Evolutionary conservation across 495 filamentous ascomycete species (phyloP).

Genomic region (Clohesyomyces aquaticus): DNA sequence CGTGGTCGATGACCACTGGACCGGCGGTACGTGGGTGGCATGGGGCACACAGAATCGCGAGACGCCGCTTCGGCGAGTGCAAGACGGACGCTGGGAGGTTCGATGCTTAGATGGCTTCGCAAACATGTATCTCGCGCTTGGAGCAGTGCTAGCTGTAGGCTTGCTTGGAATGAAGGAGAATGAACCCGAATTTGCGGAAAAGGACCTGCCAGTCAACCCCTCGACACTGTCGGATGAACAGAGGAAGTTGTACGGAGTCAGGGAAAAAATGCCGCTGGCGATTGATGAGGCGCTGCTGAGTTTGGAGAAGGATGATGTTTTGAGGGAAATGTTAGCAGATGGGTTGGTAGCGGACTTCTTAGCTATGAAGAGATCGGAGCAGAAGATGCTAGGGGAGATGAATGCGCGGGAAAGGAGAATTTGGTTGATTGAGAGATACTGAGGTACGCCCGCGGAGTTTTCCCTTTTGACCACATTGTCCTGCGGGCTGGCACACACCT

Average conservation of each 20-base stretch:
- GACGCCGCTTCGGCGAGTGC: constrained; percentile 64
- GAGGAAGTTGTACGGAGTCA: constrained; percentile 58
- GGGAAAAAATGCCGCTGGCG: constrained; percentile 36
- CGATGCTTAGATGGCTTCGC: constrained; percentile 71
- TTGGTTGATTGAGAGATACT: constrained; percentile 50
- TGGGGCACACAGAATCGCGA: constrained; percentile 83
- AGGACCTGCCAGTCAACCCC: constrained; percentile 37
- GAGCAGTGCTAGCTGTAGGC: constrained; percentile 69
- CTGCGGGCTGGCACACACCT: no score
- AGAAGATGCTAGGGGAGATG: constrained; percentile 47
- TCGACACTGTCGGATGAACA: constrained; percentile 52
- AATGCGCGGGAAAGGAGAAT: constrained; percentile 38
- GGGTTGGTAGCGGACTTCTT: constrained; percentile 44
- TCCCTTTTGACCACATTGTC: no score
- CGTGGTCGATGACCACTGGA: constrained; percentile 70
- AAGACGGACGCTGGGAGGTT: constrained; percentile 69
- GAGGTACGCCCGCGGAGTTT: no score
- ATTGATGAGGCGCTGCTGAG: constrained; percentile 39
- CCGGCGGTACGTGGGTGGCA: constrained; percentile 70
- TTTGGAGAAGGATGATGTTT: constrained; percentile 40
- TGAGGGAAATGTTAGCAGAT: constrained; percentile 36
- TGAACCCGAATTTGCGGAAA: constrained; percentile 47
- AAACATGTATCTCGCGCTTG: constrained; percentile 71
- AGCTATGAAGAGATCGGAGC: constrained; percentile 45
- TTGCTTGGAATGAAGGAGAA: constrained; percentile 59